A percentile compares a stretch with the other conserved stretches of the same genome.
Conservation (phyloP, 2,329 filamentous ascomycete genomes). For the Xylaria digitata region DNA sequence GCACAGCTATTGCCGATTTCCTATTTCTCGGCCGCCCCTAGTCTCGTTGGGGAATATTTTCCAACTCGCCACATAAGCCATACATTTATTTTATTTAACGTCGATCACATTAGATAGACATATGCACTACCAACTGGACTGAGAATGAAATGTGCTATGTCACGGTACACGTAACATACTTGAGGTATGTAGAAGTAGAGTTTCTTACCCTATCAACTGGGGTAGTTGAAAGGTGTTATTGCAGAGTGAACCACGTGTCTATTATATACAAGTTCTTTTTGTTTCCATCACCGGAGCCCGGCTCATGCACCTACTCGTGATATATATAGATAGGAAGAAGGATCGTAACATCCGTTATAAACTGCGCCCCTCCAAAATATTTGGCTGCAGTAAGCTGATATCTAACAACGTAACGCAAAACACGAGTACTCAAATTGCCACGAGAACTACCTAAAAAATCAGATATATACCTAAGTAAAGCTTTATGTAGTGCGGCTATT, state of each 20-base stretch:
- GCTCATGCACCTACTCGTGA: conserved; percentile 1
- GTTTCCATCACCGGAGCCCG: background rate
- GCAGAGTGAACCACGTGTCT: too few species aligned
- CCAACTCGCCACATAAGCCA: background rate
- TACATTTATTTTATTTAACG: too few species aligned
- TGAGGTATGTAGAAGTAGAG: background rate
- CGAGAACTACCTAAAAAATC: background rate
- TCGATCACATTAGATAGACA: background rate
- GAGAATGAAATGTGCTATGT: background rate
- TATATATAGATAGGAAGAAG: background rate
- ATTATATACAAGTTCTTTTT: background rate
- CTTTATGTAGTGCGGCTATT: background rate
- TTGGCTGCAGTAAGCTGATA: background rate
- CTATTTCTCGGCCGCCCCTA: background rate
- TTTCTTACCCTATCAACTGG: background rate
- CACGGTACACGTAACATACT: conserved; percentile 1
- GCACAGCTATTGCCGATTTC: background rate
- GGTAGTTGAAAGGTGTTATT: background rate
- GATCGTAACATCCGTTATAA: background rate
- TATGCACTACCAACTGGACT: background rate
- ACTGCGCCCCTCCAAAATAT: background rate
- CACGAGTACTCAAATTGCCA: background rate
- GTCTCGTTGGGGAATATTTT: background rate
- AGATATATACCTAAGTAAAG: background rate
- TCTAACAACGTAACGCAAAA: background rate